Conservation (phyloP, 495 filamentous ascomycete genomes). For the Halenospora varia region DNA sequence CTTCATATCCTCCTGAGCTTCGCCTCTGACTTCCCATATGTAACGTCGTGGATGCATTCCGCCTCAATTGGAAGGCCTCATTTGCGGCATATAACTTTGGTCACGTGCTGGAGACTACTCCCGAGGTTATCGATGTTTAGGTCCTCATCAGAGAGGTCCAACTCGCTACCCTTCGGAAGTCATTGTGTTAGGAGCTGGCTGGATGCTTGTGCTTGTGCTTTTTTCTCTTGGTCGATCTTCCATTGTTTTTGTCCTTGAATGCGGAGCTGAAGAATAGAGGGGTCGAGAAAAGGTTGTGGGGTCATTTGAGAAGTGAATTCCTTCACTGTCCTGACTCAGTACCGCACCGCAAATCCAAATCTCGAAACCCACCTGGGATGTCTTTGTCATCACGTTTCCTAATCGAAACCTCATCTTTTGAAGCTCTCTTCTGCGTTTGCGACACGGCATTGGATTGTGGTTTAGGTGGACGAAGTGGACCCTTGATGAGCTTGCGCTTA, state of each 20-base stretch:
- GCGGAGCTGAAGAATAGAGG: slow-evolving; percentile 28
- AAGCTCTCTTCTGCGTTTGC: slow-evolving; percentile 30
- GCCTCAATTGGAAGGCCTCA: background rate
- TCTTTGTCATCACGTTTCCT: slow-evolving; percentile 11
- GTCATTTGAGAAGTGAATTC: slow-evolving; percentile 32
- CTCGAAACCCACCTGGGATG: background rate
- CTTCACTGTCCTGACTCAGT: slow-evolving; percentile 13
- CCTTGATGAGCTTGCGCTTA: slow-evolving; percentile 12
- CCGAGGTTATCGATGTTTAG: too few relatives aligned
- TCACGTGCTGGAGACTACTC: too few relatives aligned
- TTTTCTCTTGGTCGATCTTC: slow-evolving; percentile 10
- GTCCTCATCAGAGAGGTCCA: too few relatives aligned
- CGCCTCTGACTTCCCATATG: too few relatives aligned
- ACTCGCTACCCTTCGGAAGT: too few relatives aligned
- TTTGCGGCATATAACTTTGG: too few relatives aligned
- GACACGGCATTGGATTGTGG: slow-evolving; percentile 9
- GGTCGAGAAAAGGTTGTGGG: slow-evolving; percentile 38
- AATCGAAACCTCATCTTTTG: slow-evolving; percentile 31
- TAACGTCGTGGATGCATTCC: background rate
- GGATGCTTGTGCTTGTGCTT: background rate
- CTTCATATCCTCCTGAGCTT: background rate
- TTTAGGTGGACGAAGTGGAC: slow-evolving; percentile 14
- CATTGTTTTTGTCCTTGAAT: slow-evolving; percentile 12
- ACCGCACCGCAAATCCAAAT: too few relatives aligned
- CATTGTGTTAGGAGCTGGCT: background rate